Base-by-base conservation (phyloP, 2,329 filamentous ascomycete genomes). In the Teratosphaeria nubilosa region DNA sequence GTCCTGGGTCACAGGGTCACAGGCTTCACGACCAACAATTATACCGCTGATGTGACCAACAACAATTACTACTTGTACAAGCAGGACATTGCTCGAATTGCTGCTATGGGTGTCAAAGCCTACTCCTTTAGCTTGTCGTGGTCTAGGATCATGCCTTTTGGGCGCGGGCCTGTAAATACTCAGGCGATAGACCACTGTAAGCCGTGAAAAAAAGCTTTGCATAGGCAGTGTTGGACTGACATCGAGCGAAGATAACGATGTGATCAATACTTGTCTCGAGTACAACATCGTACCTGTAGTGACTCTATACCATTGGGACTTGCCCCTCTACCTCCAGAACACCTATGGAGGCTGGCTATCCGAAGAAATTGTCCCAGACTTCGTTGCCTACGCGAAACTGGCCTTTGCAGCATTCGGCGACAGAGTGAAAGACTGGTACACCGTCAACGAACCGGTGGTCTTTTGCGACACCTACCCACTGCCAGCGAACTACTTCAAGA, bases 231-330 rank as follows among this genome's bases (percentile, higher is more conserved):
- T 5, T 20, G n/a, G 16, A 24, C 41, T 48, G 20, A 48, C 41
- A 7, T 20, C 20, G n/a, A 48, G 2, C 5, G 6, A 20, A 48
- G 41, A 48, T 59, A 70, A 78, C 50, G 75, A 79, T 55, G 59
- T 80, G 20, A 79, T 80, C 56, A 34, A 64, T 37, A 62, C 58
- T 13, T 63, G 63, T 51, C 64, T 79, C 0, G 68, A 75, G 32
- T 71, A 75, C 69, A 70, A 48, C 59, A 94, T 95, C 67, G 82
- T 79, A 24, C 90, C 90, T 1, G 85, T 94, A 72, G 82, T 95
- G 68, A 95, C 90, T 3, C 78, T 95, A 16, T 89, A 87, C 73
- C 90, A 95, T 75, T 95, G 90, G 90, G 90, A 95, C 75, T 80
- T 94, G 9, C 90, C 90, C 2, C 84, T 90, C 66, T 86, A 77